Evolutionary conservation across 495 filamentous ascomycete genomes (phyloP), one percentile per base, ranked within the genome.

Genomic region (Penicillium soppii): DNA sequence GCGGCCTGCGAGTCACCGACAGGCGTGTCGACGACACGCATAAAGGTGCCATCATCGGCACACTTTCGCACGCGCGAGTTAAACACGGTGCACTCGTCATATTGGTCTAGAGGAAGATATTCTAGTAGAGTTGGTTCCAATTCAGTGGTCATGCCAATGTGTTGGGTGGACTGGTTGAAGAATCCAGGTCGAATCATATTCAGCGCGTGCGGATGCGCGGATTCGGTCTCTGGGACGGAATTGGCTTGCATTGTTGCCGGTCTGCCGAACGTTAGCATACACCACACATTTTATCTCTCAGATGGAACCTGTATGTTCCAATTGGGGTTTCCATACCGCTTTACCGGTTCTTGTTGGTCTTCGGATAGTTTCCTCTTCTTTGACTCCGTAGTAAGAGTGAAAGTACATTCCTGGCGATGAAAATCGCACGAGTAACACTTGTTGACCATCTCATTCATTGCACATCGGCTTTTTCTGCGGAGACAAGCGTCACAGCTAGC

Each of bases 391-490:
- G 66, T 53, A 13, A 76, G 61, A 15, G 60, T 68, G 45, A 79
- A 81, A 7, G 76, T 79, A 62, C 78, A 81, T 27, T 79, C 73
- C 61, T 80, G 77, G 25, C 73, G 72, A 57, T 81, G 78, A 39
- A 80, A 75, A 37, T 73, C 73, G 47, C 78, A 81, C 42, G 78
- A 79, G 30, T 77, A 76, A 50, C 78, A 81, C 41, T 75, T 75
- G 46, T 75, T 75, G 52, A 72, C 70, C 57, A 71, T 67, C 48
- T 78, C 74, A 63, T 91, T 88, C 71, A 96, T 88, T 48, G 95
- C 90, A 73, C 94, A 98, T 60, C 91, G 86, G 59, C 85, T 90
- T 69, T 92, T 91, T 63, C 91, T 78, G 69, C 83, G 82, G 49
- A 90, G 77, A 71, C 94, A 98, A 35, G 88, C 86, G 75, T 92